phyloP scores from a whole-genome alignment of 805 yeast genomes.

The Priceomyces medius region DNA sequence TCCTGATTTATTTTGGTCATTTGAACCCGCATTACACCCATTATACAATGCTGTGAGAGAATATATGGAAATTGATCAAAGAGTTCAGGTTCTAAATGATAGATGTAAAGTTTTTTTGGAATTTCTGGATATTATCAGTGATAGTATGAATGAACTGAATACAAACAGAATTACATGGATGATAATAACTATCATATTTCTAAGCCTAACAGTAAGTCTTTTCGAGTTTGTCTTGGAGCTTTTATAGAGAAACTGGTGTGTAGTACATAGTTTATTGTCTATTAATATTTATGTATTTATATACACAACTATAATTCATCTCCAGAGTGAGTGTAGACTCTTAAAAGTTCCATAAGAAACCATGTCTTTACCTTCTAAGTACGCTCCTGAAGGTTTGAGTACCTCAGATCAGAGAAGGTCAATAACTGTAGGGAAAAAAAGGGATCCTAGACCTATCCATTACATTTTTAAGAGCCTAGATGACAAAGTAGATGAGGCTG shows the following conservation, averaged over 20 bases:
- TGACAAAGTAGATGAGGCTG: constrained; percentile 22
- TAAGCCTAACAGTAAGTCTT: constrained; percentile 74
- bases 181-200: constrained; percentile 76
- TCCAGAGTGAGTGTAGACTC: too few relatives aligned
- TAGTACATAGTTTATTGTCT: too few relatives aligned
- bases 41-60: constrained; percentile 86
- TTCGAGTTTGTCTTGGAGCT: constrained; percentile 65
- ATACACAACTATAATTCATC: too few relatives aligned
- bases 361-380: constrained; percentile 36
- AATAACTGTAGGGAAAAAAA: constrained; percentile 23
- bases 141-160: constrained; percentile 88
- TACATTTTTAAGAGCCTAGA: constrained; percentile 26
- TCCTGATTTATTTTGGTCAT: constrained; percentile 94
- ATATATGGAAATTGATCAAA: constrained; percentile 89
- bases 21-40: constrained; percentile 94
- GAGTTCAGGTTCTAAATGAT: constrained; percentile 91
- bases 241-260: constrained; percentile 7
- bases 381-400: constrained; percentile 36
- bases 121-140: constrained; percentile 88
- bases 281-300: too few relatives aligned
- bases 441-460: constrained; percentile 18
- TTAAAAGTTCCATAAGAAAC: too few relatives aligned
- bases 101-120: constrained; percentile 92
- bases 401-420: constrained; percentile 19
- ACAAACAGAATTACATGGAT: constrained; percentile 91